Evolutionary conservation across 805 yeast species (phyloP).

Genomic region (Ogataea saltuana): DNA sequence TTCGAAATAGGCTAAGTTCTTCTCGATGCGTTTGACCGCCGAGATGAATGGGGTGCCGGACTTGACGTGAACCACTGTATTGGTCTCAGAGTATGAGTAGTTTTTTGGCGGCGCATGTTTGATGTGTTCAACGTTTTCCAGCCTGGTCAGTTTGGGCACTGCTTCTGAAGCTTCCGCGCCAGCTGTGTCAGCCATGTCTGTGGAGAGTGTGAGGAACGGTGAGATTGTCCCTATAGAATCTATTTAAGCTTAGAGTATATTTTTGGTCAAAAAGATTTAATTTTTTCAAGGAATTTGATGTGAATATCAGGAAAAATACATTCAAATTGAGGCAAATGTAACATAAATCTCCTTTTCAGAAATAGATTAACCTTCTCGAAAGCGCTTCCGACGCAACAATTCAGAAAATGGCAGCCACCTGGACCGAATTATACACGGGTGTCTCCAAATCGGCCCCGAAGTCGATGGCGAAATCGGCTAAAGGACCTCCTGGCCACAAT

Average conservation of each 20-base stretch:
- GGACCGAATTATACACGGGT: constrained; percentile 13
- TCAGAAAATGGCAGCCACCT: no score
- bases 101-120: constrained; percentile 56
- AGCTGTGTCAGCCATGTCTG: neutral
- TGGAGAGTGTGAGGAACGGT: no score
- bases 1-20: constrained; percentile 40
- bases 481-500: constrained; percentile 24
- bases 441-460: constrained; percentile 1
- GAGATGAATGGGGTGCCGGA: constrained; percentile 70
- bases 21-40: constrained; percentile 64
- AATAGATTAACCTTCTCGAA: no score
- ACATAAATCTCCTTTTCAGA: no score
- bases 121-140: constrained; percentile 40
- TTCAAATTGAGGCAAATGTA: no score
- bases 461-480: constrained; percentile 3
- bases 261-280: no score
- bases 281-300: no score
- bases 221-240: no score
- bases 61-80: constrained; percentile 58
- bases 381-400: no score
- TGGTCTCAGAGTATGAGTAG: constrained; percentile 44
- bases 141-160: no score
- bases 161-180: neutral
- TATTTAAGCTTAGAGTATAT: no score
- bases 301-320: no score